phyloP scores from a whole-genome alignment of 495 filamentous ascomycete species.

The Talaromyces proteolyticus region DNA sequence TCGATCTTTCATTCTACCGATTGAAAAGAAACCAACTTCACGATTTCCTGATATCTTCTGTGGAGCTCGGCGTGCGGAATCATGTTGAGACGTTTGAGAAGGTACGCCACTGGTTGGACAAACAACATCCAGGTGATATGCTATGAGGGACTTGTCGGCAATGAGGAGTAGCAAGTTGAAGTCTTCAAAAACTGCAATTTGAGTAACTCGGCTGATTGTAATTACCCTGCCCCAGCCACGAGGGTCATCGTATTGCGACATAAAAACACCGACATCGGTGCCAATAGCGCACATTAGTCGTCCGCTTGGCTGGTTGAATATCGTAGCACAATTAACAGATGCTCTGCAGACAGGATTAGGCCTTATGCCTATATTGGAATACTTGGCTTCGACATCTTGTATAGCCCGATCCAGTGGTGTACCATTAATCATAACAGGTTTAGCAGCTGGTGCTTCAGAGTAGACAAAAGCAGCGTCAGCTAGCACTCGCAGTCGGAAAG shows the following conservation, averaged over 20 bases:
- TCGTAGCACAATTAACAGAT: constrained; percentile 85
- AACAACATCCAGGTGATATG: constrained; percentile 89
- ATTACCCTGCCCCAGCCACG: constrained; percentile 85
- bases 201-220: constrained; percentile 68
- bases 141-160: constrained; percentile 83
- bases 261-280: constrained; percentile 89
- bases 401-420: constrained; percentile 92
- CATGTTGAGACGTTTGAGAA: constrained; percentile 45
- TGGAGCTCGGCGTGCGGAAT: constrained; percentile 67
- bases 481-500: constrained; percentile 86
- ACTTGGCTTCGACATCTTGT: constrained; percentile 74
- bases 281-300: constrained; percentile 91
- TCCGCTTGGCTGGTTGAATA: constrained; percentile 68
- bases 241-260: constrained; percentile 78
- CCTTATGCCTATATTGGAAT: constrained; percentile 53
- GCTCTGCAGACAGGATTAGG: constrained; percentile 76
- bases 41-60: constrained; percentile 83
- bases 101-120: constrained; percentile 64
- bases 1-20: constrained; percentile 93
- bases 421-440: constrained; percentile 64
- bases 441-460: constrained; percentile 53
- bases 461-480: constrained; percentile 88
- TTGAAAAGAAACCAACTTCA: constrained; percentile 94
- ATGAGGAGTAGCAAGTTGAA: constrained; percentile 89
- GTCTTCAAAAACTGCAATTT: constrained; percentile 91